Evolutionary conservation across 257 asterid genomes (phyloP).

Genomic region (Penstemon eatonii): DNA sequence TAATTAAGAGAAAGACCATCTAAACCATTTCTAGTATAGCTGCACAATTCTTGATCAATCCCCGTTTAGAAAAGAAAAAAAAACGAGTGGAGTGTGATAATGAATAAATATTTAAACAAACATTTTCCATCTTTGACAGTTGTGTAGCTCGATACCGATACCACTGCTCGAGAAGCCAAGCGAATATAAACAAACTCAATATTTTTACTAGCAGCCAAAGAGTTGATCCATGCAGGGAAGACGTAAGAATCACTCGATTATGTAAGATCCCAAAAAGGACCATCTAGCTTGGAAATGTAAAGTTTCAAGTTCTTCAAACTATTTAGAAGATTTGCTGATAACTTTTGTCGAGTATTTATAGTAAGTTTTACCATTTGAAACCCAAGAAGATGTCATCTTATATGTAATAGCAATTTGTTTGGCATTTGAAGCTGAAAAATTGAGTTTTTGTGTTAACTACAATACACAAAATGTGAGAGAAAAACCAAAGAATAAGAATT

Average conservation of each 20-base stretch:
- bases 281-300: conserved; percentile 65
- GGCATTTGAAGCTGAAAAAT: conserved; percentile 47
- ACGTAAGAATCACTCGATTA: conserved; percentile 61
- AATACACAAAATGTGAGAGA: neutral
- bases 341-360: conserved; percentile 71
- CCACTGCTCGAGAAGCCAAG: conserved; percentile 67
- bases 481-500: conserved; percentile 11
- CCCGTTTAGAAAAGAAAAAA: conserved; percentile 23
- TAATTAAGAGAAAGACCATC: conserved; percentile 13
- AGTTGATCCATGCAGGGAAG: conserved; percentile 82
- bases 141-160: conserved; percentile 75
- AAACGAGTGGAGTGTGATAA: conserved; percentile 32
- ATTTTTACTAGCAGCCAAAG: conserved; percentile 78
- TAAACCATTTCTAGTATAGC: conserved; percentile 44
- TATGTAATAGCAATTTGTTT: conserved; percentile 50
- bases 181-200: conserved; percentile 89
- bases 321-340: conserved; percentile 76
- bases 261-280: conserved; percentile 93
- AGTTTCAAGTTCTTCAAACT: conserved; percentile 70
- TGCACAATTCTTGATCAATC: conserved; percentile 59
- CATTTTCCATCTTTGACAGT: conserved; percentile 38
- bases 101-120: neutral
- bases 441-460: conserved; percentile 11
- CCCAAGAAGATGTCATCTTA: conserved; percentile 69
- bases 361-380: conserved; percentile 60